These are phyloP conservation scores for Talaromyces wortmannii DNA, from an alignment of 495 filamentous ascomycete genomes.

Conservation along the genomic window DNA sequence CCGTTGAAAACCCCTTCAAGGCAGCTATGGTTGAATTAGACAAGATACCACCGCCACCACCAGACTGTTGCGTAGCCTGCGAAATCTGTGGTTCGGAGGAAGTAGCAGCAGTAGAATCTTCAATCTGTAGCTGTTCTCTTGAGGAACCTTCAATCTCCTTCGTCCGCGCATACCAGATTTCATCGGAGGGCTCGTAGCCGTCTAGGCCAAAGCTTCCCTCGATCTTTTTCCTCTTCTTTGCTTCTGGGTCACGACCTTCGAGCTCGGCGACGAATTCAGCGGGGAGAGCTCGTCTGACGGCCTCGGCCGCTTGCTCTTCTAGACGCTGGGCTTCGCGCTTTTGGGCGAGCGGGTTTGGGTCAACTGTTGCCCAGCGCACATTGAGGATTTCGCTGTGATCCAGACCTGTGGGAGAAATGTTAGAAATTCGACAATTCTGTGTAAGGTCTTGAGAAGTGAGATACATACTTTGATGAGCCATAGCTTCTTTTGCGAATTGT, in stretches of 20 bases:
- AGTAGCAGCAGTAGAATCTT: constrained; percentile 22
- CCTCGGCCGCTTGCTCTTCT: constrained; percentile 98
- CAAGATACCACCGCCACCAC: constrained; percentile 60
- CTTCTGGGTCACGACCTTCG: constrained; percentile 83
- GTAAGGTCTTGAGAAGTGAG: neutral
- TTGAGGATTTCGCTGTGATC: constrained; percentile 92
- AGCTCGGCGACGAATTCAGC: constrained; percentile 89
- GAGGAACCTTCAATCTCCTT: constrained; percentile 37
- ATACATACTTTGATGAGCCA: constrained; percentile 64
- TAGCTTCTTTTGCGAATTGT: constrained; percentile 87
- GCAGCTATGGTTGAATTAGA: constrained; percentile 73
- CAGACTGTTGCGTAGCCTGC: constrained; percentile 9
- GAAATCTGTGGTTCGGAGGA: neutral
- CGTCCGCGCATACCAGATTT: constrained; percentile 78
- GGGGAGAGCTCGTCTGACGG: constrained; percentile 83
- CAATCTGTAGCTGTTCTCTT: constrained; percentile 28
- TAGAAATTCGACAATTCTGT: neutral
- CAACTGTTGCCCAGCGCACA: constrained; percentile 92
- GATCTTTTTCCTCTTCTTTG: constrained; percentile 78
- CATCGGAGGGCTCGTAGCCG: constrained; percentile 92
- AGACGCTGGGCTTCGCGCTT: constrained; percentile 83
- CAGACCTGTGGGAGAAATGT: constrained; percentile 27
- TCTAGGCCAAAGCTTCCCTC: constrained; percentile 84
- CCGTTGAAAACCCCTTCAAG: constrained; percentile 45
- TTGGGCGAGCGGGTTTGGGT: constrained; percentile 93